Evolutionary conservation across 768 basidiomycete species (phyloP), one percentile per base, ranked within the genome.

Genomic region (Mycena venus): DNA sequence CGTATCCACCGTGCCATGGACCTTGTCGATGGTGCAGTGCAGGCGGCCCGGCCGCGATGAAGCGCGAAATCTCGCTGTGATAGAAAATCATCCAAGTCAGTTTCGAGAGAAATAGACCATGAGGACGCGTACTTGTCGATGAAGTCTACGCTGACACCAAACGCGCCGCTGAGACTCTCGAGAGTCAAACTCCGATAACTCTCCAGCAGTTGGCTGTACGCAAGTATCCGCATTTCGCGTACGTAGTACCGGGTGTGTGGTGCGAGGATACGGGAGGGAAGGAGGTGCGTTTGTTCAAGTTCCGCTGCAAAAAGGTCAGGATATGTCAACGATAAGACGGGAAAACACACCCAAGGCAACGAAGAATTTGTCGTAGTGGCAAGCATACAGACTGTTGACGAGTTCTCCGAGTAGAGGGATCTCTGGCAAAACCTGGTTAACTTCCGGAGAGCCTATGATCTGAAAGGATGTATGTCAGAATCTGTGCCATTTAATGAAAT

Each of bases 361-460:
- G 83, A 99, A 99, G 86, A 99, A 96, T 74, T 96, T 95, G 80
- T 96, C 92, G 81, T 99, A 99, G 78, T 97, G 95, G 77, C 95
- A 96, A 71, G 97, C 95, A 82, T 97, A 97, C 6, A 99, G 87
- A 77, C 91, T 96, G 79, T 94, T 95, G 68, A 95, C 91, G 66
- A 96, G 91, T 77, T 95, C 94, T 15, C 94, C 91, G 14, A 99
- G 91, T 10, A 92, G 86, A 0, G 97, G 96, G 0, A 96, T 86
- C 56, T 96, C 94, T 0, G 96, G 94, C 5, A 99, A 85, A 25
- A 94, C 92, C 74, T 95, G 92, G 78, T 91, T 93, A 12, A 99
- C 96, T 83, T 99, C 97, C 0, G 98, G 94, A 4, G 97, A 91
- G 36, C 84, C 83, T 73, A 98, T 94, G 70, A 99, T 90, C 96